These are phyloP conservation scores for rapeseed (Brassica napus) DNA, from an alignment of 345 rosid species.

Conservation along the genomic window DNA sequence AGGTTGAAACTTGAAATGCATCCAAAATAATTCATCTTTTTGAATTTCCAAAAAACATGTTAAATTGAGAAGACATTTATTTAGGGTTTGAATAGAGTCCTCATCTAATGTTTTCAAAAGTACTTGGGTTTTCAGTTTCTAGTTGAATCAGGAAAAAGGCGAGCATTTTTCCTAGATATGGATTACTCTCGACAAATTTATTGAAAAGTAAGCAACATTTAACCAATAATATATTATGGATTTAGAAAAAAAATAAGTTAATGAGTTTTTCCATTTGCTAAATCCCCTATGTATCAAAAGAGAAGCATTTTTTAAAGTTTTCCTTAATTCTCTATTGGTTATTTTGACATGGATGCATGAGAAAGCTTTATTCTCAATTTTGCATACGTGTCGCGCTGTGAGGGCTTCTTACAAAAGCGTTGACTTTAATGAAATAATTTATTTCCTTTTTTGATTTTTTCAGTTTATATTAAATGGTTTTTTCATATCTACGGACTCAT, in stretches of 20 bases:
- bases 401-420: too few relatives aligned
- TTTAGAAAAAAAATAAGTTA: background rate
- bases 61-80: background rate
- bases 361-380: too few relatives aligned
- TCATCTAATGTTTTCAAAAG: background rate
- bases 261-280: background rate
- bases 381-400: too few relatives aligned
- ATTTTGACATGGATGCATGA: too few relatives aligned
- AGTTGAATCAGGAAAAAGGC: conserved; percentile 8
- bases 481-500: too few relatives aligned
- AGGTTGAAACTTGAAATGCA: background rate
- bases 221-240: background rate
- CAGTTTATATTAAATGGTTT: too few relatives aligned
- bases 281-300: too few relatives aligned
- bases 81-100: background rate
- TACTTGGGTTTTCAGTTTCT: conserved; percentile 2
- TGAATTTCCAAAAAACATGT: background rate
- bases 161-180: background rate
- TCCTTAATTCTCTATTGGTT: too few relatives aligned
- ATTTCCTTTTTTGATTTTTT: too few relatives aligned
- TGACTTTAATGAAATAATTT: too few relatives aligned
- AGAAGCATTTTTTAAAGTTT: too few relatives aligned
- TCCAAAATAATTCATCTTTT: background rate
- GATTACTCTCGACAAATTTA: background rate
- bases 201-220: background rate